Conservation (phyloP, 352 stramenopile species). For the Pythium angustatum region DNA sequence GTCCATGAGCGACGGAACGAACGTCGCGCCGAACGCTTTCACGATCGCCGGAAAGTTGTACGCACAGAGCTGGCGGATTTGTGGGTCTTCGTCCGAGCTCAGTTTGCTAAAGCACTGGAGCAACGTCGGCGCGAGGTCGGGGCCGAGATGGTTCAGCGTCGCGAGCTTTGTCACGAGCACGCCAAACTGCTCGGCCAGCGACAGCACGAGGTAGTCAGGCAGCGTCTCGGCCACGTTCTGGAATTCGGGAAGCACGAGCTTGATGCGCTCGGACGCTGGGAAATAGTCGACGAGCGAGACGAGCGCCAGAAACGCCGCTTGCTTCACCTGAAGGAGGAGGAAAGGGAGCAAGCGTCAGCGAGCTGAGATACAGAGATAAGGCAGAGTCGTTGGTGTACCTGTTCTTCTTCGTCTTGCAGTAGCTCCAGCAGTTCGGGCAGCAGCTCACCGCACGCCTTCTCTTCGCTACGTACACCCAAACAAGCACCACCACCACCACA, state of each 20-base stretch:
- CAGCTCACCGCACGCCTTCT: constrained; percentile 63
- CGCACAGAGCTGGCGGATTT: constrained; percentile 61
- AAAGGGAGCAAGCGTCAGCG: neutral
- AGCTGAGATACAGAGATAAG: too few species aligned
- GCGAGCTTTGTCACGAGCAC: constrained; percentile 68
- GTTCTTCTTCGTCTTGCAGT: constrained; percentile 81
- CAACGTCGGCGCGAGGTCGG: constrained; percentile 48
- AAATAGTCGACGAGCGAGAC: constrained; percentile 80
- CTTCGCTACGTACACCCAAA: constrained; percentile 41
- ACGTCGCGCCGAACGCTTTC: constrained; percentile 62
- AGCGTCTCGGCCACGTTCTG: constrained; percentile 52
- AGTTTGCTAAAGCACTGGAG: constrained; percentile 66
- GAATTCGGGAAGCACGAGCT: constrained; percentile 71
- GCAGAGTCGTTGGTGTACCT: too few species aligned
- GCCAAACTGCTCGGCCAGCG: constrained; percentile 56
- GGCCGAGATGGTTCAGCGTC: constrained; percentile 54
- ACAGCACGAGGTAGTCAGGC: constrained; percentile 60
- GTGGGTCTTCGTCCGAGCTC: constrained; percentile 56
- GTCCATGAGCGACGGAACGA: constrained; percentile 66
- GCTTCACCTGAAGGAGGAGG: constrained; percentile 51
- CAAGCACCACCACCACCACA: neutral
- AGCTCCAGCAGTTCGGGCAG: constrained; percentile 75
- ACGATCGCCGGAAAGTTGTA: constrained; percentile 84
- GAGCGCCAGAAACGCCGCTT: constrained; percentile 70
- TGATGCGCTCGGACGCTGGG: constrained; percentile 47